phyloP scores from a whole-genome alignment of 2,329 filamentous ascomycete genomes.

The Pseudogymnoascus sp. region DNA sequence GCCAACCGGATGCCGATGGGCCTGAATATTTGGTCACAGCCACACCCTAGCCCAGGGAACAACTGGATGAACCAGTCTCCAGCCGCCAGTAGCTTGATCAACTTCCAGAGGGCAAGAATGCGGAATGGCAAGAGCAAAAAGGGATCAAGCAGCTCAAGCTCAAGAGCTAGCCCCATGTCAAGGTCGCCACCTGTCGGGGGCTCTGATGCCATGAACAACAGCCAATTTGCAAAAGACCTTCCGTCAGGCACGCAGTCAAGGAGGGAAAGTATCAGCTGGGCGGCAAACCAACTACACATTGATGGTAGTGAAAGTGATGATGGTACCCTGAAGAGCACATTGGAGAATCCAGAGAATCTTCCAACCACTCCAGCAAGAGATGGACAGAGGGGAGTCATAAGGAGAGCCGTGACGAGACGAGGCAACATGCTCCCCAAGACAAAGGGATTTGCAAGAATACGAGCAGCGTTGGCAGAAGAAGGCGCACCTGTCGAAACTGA shows the following conservation, averaged over 20 bases:
- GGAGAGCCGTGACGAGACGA: constrained; percentile 74
- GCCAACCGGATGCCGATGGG: constrained; percentile 47
- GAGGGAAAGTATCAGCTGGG: constrained; percentile 83
- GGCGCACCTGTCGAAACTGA: constrained; percentile 81
- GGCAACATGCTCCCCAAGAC: constrained; percentile 95
- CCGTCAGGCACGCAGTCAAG: constrained; percentile 49
- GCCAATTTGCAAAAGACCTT: constrained; percentile 48
- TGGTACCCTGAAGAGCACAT: constrained; percentile 42
- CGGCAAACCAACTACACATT: constrained; percentile 81
- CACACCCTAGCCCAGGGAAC: constrained; percentile 44
- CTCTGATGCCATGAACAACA: constrained; percentile 26
- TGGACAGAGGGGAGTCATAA: constrained; percentile 67
- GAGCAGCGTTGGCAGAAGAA: constrained; percentile 84
- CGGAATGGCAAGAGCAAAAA: constrained; percentile 56
- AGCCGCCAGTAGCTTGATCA: constrained; percentile 69
- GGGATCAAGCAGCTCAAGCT: constrained; percentile 64
- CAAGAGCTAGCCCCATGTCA: constrained; percentile 60
- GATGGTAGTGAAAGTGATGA: constrained; percentile 76
- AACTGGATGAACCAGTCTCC: constrained; percentile 64
- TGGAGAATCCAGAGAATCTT: constrained; percentile 33
- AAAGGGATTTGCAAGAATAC: constrained; percentile 88
- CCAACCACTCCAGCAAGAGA: constrained; percentile 41
- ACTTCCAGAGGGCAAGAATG: constrained; percentile 60
- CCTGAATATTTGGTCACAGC: constrained; percentile 19
- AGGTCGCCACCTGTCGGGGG: constrained; percentile 63